Base-by-base conservation (phyloP, 768 basidiomycete genomes). In the Cantharellus anzutake region DNA sequence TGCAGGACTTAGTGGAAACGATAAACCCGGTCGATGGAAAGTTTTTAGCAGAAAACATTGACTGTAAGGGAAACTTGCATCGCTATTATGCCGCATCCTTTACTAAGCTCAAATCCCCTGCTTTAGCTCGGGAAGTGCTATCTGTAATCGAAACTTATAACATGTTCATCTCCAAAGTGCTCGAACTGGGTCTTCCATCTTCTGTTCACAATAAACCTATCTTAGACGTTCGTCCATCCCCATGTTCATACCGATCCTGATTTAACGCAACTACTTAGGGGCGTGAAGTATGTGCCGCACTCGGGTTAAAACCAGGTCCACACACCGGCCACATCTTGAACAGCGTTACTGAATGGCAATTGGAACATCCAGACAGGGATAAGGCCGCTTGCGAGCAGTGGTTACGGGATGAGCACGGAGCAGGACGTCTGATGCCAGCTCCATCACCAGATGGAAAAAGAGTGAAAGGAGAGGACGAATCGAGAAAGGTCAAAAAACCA, bases 281-380 rank as follows among this genome's bases (percentile, higher is more conserved):
- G 1, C 78, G 74, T 38, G 80, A 84, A 59, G 74, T 91, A 41
- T 71, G 77, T 2, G 62, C 69, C 29, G 68, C 79, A 4, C 72
- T 93, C 3, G 73, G 74, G 16, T 67, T 70, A 2, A 79, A 75
- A 62, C 76, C 82, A 1, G 91, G 91, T 2, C 76, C 80, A 2
- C 83, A 89, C 80, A 80, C 82, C 3, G 78, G 78, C 40, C 70
- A 75, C 38, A 75, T 82, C 3, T 73, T 89, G 20, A 71, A 75
- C n/a, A 76, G 75, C 53, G 75, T 97, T 35, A 66, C 89, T 20
- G 78, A 82, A 61, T 98, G 92, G 93, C 90, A 92, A 65, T 75
- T 98, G 4, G 82, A 79, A 41, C 72, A 91, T 67, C 88, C 92
- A 0, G 65, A 74, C 2, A 77, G 75, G 1, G 77, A 79, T 3